Evolutionary conservation across 257 asterid genomes (phyloP), one percentile per base, ranked within the genome.

Genomic region (Solanum ossicruentum): DNA sequence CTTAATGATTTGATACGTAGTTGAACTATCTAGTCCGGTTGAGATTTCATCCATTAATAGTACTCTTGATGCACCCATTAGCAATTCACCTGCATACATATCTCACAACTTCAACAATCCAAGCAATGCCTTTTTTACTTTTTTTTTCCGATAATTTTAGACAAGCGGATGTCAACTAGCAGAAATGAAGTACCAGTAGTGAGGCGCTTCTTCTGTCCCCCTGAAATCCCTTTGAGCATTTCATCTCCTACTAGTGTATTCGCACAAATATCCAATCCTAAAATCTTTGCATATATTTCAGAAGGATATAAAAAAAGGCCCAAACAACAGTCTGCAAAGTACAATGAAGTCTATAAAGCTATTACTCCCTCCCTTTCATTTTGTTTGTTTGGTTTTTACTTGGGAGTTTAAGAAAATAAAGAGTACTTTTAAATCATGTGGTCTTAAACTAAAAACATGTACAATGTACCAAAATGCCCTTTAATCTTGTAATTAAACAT

Each of bases 11-110:
- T 95, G 95, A 82, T 87, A 94, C 8, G 99, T 95, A 36, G 99
- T 94, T 26, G 99, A 95, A 86, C 97, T 95, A 89, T 95, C 99
- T 54, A 95, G 87, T 49, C 99, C 99, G 3, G 95, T 95, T 49
- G 99, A 95, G 86, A 95, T 95, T 90, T 95, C 99, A 87, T 95
- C 99, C 97, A 95, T 90, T 85, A 95, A 84, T 85, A 93, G 94
- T 56, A 92, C 97, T 85, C 96, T 91, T 73, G 97, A 91, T 65
- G 97, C 91, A 87, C 99, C 99, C 94, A 95, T 89, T 82, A 95
- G 93, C 93, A 95, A 88, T 87, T 95, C 99, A 86, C 97, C 99
- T 95, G 96, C 87, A 80, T 39, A 28, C 39, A 57, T 82, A 11
- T 52, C 26, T 78, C 83, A 52, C 65, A 78, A 78, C 83, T 52